Conservation (phyloP, 495 filamentous ascomycete species). For the Staphylotrichum longicolle region DNA sequence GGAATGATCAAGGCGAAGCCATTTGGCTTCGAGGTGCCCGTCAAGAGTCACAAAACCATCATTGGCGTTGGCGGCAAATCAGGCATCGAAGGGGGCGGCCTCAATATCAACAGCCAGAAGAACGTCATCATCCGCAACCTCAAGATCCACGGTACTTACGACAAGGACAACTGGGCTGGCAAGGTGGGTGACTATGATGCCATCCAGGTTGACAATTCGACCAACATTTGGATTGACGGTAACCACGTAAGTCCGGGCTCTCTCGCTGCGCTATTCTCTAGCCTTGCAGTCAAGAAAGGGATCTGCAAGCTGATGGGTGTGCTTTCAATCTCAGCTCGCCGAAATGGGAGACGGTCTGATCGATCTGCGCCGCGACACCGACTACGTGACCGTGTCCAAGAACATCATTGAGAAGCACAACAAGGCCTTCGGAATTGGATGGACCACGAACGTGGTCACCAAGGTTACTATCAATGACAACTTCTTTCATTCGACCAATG, state of each 20-base stretch:
- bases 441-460: background rate
- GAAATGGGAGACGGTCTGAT: slow-evolving; percentile 3
- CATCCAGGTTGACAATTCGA: slow-evolving; percentile 1
- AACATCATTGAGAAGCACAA: background rate
- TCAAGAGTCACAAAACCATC: slow-evolving; percentile 2
- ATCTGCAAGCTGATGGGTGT: background rate
- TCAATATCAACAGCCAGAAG: background rate
- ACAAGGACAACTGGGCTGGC: background rate
- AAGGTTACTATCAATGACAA: slow-evolving; percentile 4
- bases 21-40: slow-evolving; percentile 4
- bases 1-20: slow-evolving; percentile 5
- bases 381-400: slow-evolving; percentile 1
- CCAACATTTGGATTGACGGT: background rate
- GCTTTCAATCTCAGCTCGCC: background rate
- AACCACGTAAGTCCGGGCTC: background rate
- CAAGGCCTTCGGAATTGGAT: slow-evolving; percentile 1
- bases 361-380: background rate
- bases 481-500: slow-evolving; percentile 7
- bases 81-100: background rate
- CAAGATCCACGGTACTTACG: slow-evolving; percentile 1
- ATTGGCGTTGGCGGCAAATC: background rate
- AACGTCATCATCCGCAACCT: slow-evolving; percentile 3
- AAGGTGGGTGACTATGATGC: background rate
- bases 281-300: background rate
- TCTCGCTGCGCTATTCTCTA: background rate